Base-by-base conservation (phyloP, 768 basidiomycete genomes). In the Serendipita indica region DNA sequence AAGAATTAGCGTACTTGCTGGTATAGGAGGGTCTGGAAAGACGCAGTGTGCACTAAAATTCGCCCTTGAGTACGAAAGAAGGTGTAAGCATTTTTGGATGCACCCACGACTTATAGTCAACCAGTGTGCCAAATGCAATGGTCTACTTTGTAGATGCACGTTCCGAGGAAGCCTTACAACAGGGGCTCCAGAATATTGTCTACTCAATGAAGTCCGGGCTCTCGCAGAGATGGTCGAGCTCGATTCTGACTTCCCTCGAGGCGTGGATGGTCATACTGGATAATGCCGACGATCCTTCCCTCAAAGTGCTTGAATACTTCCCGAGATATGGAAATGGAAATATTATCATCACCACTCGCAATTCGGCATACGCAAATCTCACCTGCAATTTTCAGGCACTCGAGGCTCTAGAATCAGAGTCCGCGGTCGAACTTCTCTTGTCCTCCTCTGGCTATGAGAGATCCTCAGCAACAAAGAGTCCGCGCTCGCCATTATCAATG, bases 201-300 rank as follows among this genome's bases (percentile, higher is more conserved):
- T 25, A 25, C n/a, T 43, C 41, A n/a, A n/a, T 18, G n/a, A 7
- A 43, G 41, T 18, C n/a, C 18, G 41, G 18, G 18, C 18, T n/a
- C 7, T 18, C 41, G n/a, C 18, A 7, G 41, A n/a, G 1, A 7
- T 3, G 5, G 41, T 1, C 41, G 18, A 25, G 41, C 41, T 43
- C 1, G 41, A 6, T 6, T 18, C 18, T 43, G 41, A 1, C 5
- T 1, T 43, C 41, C n/a, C n/a, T 43, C n/a, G 41, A 43, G 7
- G 16, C 20, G 7, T 54, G 49, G 49, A 10, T 54, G 20, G 7
- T 54, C 20, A 54, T 54, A 18, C 2, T 54, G 22, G 49, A 54
- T n/a, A 54, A 54, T 54, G 49, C 49, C 30, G 49, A 54, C n/a
- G 49, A 54, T 27, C 49, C 49, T 22, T 25, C 49, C 7, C 49